phyloP scores from a whole-genome alignment of 192 early-diverging fungal genomes.

The Umbelopsis ramanniana region DNA sequence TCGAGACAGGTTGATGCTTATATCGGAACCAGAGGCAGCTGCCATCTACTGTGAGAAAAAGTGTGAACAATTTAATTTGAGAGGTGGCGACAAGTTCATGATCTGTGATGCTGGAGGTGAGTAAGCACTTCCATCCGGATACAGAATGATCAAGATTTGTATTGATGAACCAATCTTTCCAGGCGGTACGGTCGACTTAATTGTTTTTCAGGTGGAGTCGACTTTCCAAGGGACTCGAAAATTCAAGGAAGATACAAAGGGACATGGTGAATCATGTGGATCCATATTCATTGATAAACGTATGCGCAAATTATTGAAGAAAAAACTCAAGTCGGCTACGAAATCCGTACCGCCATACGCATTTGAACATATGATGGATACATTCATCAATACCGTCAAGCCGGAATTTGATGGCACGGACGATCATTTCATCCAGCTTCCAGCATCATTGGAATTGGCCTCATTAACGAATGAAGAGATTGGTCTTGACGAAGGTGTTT shows the following conservation, averaged over 20 bases:
- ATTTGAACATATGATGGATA: conserved; percentile 40
- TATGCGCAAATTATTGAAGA: conserved; percentile 47
- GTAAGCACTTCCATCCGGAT: not conserved
- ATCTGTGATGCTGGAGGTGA: conserved; percentile 59
- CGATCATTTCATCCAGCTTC: conserved; percentile 48
- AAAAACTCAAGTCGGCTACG: conserved; percentile 30
- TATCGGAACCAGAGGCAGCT: conserved; percentile 58
- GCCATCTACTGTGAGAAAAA: conserved; percentile 58
- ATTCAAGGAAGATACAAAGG: conserved; percentile 50
- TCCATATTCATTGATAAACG: conserved; percentile 57
- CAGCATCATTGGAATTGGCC: conserved; percentile 33
- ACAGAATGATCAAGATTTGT: not conserved
- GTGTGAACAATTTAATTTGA: conserved; percentile 55
- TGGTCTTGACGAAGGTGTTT: conserved; percentile 48
- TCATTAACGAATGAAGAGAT: conserved; percentile 17
- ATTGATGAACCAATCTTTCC: not conserved
- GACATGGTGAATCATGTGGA: conserved; percentile 54
- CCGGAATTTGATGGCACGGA: conserved; percentile 53
- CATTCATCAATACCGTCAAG: conserved; percentile 39
- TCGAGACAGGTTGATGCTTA: conserved; percentile 47
- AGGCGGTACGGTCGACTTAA: conserved; percentile 59
- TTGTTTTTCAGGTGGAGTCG: conserved; percentile 49
- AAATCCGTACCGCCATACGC: conserved; percentile 28
- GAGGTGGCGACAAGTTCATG: conserved; percentile 56
- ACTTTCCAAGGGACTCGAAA: conserved; percentile 34